These are phyloP conservation scores for Diaporthe sp. DNA, from an alignment of 2,329 filamentous ascomycete genomes.

Conservation along the genomic window DNA sequence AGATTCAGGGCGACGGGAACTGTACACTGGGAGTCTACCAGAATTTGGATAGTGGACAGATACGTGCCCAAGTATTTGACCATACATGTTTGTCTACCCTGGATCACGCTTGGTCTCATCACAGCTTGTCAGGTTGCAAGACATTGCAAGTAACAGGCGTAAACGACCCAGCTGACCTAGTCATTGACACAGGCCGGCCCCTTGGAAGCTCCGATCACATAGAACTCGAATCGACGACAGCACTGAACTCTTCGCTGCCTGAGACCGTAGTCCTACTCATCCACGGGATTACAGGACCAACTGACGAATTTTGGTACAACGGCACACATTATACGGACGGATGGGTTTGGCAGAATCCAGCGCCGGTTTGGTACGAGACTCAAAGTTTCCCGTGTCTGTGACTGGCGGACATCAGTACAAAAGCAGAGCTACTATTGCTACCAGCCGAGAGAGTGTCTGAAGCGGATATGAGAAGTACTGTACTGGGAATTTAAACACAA, in stretches of 20 bases:
- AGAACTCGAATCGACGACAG: not conserved
- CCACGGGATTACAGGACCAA: not conserved
- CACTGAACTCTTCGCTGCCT: not conserved
- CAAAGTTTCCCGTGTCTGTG: not conserved
- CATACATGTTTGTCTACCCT: not conserved
- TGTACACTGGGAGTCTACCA: constrained; percentile 18
- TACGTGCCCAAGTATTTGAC: constrained; percentile 15
- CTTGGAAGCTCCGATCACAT: constrained; percentile 9
- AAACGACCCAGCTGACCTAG: not conserved
- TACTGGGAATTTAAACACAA: not conserved
- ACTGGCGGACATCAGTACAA: not conserved
- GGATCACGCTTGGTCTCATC: rapidly evolving
- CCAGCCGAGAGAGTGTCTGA: too few species aligned
- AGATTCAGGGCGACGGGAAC: not conserved
- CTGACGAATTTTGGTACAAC: constrained; percentile 15
- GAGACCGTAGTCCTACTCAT: not conserved
- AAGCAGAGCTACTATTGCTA: not conserved
- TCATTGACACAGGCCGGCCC: not conserved
- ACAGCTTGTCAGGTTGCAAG: not conserved
- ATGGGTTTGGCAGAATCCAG: constrained; percentile 7
- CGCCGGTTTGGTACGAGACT: constrained; percentile 19
- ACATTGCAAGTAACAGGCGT: not conserved
- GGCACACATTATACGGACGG: constrained; percentile 11
- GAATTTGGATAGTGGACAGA: constrained; percentile 3
- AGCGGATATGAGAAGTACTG: not conserved